Evolutionary conservation across 129 eudicot species (phyloP), one percentile per base, ranked within the genome.

Genomic region (Lactuca sativa): DNA sequence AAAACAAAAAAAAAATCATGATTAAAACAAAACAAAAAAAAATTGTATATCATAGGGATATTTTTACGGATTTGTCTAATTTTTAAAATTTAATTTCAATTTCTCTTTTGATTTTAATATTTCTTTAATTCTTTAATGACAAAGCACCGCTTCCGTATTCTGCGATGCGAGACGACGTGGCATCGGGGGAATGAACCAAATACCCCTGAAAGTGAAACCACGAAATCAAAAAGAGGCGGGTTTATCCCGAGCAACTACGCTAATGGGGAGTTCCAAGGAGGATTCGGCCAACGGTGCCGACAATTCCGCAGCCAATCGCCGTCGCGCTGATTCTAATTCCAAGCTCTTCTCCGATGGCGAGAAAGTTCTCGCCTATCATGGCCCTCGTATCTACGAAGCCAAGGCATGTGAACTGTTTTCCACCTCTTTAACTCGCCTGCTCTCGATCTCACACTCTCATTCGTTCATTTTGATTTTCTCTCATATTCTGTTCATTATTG

Each of bases 301-400:
- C 33, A 56, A 86, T 77, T 82, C 91, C 17, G 76, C 83, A 74
- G 88, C 78, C 69, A 74, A 56, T 74, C 87, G 85, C 73, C 90
- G 80, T 31, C 74, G 76, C 18, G 78, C 84, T 21, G 80, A 82
- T 9, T 64, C 87, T 56, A 77, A 52, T 16, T 74, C 77, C 21
- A 47, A 66, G 15, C 25, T 83, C 53, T 88, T 77, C 78, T 13
- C 71, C 67, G 96, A 89, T 55, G 92, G 90, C 67, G 96, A 89
- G 75, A 89, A 75, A 41, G 92, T 89, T 48, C 92, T 89, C 34
- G 96, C 96, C 16, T 89, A 83, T 67, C 96, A 89, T 51, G 96
- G 92, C 38, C 92, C 96, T 60, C 85, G 85, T 70, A 83, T 89
- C 43, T 89, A 89, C 82, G 96, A 89, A 79, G 89, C 96, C 58